Evolutionary conservation across 805 yeast genomes (phyloP).

Genomic region (Ogataea corticis): DNA sequence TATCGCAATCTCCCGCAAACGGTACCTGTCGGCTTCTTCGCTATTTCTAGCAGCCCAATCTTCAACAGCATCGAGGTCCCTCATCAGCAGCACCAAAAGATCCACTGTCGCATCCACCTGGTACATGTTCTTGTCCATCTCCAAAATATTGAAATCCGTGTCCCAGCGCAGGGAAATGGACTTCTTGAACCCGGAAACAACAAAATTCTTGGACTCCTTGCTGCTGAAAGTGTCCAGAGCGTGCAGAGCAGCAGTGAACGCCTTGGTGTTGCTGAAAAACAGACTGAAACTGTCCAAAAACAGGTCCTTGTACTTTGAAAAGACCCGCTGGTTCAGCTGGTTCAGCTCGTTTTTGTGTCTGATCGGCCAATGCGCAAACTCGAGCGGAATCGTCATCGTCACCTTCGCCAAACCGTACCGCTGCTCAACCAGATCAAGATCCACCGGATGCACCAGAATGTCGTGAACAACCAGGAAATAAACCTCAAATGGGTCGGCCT

Average conservation of each 20-base stretch:
- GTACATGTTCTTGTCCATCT: constrained; percentile 12
- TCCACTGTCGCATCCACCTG: constrained; percentile 19
- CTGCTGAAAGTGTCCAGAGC: constrained; percentile 23
- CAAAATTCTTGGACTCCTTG: constrained; percentile 14
- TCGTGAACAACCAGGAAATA: constrained; percentile 19
- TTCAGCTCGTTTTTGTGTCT: constrained; percentile 15
- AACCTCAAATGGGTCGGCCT: constrained; percentile 32
- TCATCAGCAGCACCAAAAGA: constrained; percentile 19
- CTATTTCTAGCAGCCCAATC: constrained; percentile 27
- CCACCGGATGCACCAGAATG: constrained; percentile 13
- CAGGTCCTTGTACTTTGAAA: constrained; percentile 11
- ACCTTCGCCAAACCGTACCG: constrained; percentile 28
- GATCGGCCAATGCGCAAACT: constrained; percentile 29
- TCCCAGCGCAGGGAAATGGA: constrained; percentile 14
- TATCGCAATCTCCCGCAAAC: constrained; percentile 20
- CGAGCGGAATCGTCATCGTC: constrained; percentile 27
- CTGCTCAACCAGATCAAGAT: constrained; percentile 22
- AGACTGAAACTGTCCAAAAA: constrained; percentile 12
- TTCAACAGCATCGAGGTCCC: constrained; percentile 26
- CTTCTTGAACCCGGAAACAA: constrained; percentile 11
- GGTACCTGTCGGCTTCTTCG: constrained; percentile 22
- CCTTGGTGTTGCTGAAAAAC: constrained; percentile 23
- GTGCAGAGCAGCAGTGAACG: constrained; percentile 23
- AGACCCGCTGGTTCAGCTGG: constrained; percentile 17
- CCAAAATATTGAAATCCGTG: constrained; percentile 15